Evolutionary conservation across 2,329 filamentous ascomycete species (phyloP), one percentile per base, ranked within the genome.

Genomic region (Lasiodiplodia theobromae): DNA sequence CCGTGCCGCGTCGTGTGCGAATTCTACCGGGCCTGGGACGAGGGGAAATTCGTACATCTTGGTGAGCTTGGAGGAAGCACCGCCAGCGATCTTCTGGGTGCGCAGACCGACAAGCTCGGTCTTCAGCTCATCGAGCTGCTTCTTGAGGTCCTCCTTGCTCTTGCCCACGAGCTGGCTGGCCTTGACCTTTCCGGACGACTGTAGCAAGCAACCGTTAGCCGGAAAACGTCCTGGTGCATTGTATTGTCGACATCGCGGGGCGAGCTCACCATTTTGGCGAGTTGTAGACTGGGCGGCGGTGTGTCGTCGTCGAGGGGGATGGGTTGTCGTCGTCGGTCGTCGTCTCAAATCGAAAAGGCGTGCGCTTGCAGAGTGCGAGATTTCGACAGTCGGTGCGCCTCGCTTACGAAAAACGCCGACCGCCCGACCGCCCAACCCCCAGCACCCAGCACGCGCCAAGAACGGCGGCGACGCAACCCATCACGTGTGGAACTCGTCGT

Each of bases 91-190:
- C 92, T 99, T 98, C 88, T 97, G 95, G 82, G 97, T 97, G 83
- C 96, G 92, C 81, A 99, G 90, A 87, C 95, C 91, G 82, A 93
- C 92, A 77, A 99, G 91, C 88, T 99, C 96, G 74, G 91, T 90
- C 92, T 97, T 97, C 83, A 97, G 88, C 86, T 97, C 94, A 79
- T 90, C 90, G 81, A 97, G 91, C 86, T 97, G 94, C 89, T 96
- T 97, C 82, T 89, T 89, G 85, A 99, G 89, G 80, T 99, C 96
- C 82, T 97, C 93, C 91, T 98, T 98, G 91, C 89, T 94, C 93
- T 99, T 99, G 87, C 89, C 90, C 96, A 96, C 98, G 85, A 99
- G 93, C 87, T 92, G 89, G 86, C 89, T 89, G 84, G 95, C 91
- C 92, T 97, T 98, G 86, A 99, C 93, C 89, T 90, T 89, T 77